These are phyloP conservation scores for Anthoceros angustus DNA, from an alignment of 225 moss, liverwort and hornwort species.

Conservation along the genomic window DNA sequence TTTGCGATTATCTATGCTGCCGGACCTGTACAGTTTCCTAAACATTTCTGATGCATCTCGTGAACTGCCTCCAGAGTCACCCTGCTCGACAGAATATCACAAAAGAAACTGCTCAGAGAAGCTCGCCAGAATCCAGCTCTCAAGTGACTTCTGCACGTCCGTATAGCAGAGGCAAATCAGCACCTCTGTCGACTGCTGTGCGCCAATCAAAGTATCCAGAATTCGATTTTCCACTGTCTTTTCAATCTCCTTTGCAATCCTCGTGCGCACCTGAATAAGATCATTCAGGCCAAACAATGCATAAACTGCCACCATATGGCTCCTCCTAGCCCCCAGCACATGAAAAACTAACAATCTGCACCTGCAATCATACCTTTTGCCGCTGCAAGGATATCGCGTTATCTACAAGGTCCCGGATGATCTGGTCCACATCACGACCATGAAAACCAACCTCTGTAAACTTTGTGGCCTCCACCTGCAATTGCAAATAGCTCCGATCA, in stretches of 20 bases:
- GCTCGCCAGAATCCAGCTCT: background rate
- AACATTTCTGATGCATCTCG: constrained; percentile 45
- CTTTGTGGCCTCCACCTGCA: constrained; percentile 79
- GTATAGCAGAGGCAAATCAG: constrained; percentile 12
- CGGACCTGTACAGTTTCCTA: constrained; percentile 61
- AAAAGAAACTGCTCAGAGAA: constrained; percentile 1
- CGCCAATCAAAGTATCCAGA: constrained; percentile 60
- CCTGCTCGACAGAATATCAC: constrained; percentile 14
- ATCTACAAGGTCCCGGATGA: constrained; percentile 71
- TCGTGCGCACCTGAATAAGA: constrained; percentile 42
- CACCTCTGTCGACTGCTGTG: constrained; percentile 55
- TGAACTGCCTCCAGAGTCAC: constrained; percentile 28
- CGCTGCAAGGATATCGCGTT: constrained; percentile 83
- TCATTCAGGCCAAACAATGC: background rate
- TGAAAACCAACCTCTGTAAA: constrained; percentile 93
- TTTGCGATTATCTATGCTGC: constrained; percentile 62
- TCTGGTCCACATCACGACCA: constrained; percentile 88
- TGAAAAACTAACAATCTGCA: background rate
- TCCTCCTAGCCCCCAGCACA: background rate
- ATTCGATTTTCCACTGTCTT: constrained; percentile 57
- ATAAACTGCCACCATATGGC: background rate
- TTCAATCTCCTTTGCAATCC: constrained; percentile 58
- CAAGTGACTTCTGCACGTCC: constrained; percentile 9
- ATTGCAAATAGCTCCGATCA: background rate
- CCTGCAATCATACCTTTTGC: constrained; percentile 39